Evolutionary conservation across 768 basidiomycete genomes (phyloP), one percentile per base, ranked within the genome.

Genomic region (Lactarius pseudohatsudake): DNA sequence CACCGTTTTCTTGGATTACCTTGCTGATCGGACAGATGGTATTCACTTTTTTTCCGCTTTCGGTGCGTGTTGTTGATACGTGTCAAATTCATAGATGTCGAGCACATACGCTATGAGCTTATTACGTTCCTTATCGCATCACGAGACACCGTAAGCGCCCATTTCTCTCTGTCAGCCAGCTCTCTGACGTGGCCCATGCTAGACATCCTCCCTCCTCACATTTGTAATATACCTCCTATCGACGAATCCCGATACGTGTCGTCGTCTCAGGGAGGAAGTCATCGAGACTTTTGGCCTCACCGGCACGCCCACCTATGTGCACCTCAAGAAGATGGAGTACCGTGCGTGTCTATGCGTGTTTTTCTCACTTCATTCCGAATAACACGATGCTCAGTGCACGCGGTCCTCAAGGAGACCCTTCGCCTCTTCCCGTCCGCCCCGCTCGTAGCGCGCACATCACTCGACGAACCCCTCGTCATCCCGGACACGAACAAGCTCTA

Each of bases 291-390:
- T 78, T 13, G 76, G 76, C 0, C 71, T 68, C 1, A 64, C 62
- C 0, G 72, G 72, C 13, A 60, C 71, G 26, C 79, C 79, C 0
- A 75, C 73, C 15, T 76, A 73, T 63, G 76, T 72, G 4, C 74
- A 77, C 43, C 71, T 80, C 53, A 70, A 76, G 50, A 71, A 72
- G 36, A 76, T 79, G 75, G 74, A 73, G 53, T 79, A 76, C 65
- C 50, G 69, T 70, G 38, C 32, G 69, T 69, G 26, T 45, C n/a
- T 40, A 1, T 20, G 16, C n/a, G 30, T 18, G 3, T 20, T 9
- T 11, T 2, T 1, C n/a, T 1, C 20, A 13, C 32, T 28, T 22
- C 28, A 34, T 11, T 38, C 58, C 38, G 28, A 54, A 18, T 11
- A 16, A 26, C 18, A n/a, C 10, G 8, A 1, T 36, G 32, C 18